Conservation (phyloP, 345 rosid species). For the Eucalyptus rudis region DNA sequence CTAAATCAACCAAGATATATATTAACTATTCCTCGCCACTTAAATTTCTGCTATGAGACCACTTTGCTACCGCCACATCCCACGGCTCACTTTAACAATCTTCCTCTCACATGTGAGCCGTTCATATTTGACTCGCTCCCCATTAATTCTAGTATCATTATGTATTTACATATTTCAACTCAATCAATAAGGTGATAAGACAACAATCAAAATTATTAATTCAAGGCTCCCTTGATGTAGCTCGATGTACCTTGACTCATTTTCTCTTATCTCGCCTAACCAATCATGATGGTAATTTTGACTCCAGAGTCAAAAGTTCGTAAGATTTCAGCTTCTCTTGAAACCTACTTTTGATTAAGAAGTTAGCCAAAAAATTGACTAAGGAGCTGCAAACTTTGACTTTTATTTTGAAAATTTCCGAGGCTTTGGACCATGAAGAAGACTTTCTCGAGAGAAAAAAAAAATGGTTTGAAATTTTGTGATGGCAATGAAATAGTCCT, state of each 20-base stretch:
- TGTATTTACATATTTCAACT: not conserved
- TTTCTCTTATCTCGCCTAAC: not conserved
- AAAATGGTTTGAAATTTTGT: not conserved
- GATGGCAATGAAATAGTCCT: not conserved
- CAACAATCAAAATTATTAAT: not conserved
- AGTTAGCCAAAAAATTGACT: not conserved
- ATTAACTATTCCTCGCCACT: not conserved
- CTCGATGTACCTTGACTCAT: not conserved
- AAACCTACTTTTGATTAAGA: not conserved
- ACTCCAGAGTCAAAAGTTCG: not conserved
- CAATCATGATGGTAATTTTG: not conserved
- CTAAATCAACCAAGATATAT: not conserved
- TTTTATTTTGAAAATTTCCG: not conserved
- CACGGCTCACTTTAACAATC: not conserved
- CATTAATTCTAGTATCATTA: not conserved
- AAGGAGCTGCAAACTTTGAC: not conserved
- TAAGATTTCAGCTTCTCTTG: not conserved
- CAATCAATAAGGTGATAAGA: too few relatives aligned
- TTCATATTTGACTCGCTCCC: not conserved
- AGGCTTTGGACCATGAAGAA: not conserved
- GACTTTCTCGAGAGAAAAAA: not conserved
- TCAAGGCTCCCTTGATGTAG: not conserved
- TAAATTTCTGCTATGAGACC: rapidly evolving
- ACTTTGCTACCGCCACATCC: not conserved
- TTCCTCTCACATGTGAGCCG: not conserved